Evolutionary conservation across 2,329 filamentous ascomycete species (phyloP).

Genomic region (Sarocladium strictum): DNA sequence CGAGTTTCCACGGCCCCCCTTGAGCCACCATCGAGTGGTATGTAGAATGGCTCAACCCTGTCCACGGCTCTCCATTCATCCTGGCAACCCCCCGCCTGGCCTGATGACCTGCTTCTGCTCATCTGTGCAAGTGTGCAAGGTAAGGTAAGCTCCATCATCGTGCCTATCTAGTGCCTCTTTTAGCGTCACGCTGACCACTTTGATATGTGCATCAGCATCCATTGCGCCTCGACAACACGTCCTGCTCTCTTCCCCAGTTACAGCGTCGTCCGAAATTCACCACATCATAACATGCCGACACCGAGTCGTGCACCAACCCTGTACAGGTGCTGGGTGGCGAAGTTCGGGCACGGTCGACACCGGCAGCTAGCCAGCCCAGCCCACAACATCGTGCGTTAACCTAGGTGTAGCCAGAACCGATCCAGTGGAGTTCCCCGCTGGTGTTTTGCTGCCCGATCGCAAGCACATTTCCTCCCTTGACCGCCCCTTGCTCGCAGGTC

Average conservation of each 20-base stretch:
- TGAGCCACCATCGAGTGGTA: too few species aligned
- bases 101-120: background rate
- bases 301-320: background rate
- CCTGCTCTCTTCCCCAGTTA: background rate
- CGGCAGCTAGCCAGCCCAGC: too few species aligned
- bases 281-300: background rate
- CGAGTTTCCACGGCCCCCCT: too few species aligned
- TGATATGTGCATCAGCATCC: background rate
- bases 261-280: background rate
- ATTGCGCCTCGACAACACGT: background rate
- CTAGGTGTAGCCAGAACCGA: background rate
- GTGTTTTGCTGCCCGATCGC: slow-evolving; percentile 3
- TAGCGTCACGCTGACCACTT: slow-evolving; percentile 6
- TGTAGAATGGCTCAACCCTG: background rate
- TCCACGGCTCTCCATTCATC: too few species aligned
- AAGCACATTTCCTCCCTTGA: background rate
- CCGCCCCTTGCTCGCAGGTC: background rate
- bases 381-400: background rate
- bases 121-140: background rate
- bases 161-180: background rate
- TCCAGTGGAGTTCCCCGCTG: slow-evolving; percentile 1
- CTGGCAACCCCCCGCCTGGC: background rate
- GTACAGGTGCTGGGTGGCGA: background rate
- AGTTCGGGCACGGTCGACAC: background rate
- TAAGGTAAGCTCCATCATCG: slow-evolving; percentile 1